These are phyloP conservation scores for Vitis rotundifolia DNA, from an alignment of 164 flowering plant species.

Conservation along the genomic window DNA sequence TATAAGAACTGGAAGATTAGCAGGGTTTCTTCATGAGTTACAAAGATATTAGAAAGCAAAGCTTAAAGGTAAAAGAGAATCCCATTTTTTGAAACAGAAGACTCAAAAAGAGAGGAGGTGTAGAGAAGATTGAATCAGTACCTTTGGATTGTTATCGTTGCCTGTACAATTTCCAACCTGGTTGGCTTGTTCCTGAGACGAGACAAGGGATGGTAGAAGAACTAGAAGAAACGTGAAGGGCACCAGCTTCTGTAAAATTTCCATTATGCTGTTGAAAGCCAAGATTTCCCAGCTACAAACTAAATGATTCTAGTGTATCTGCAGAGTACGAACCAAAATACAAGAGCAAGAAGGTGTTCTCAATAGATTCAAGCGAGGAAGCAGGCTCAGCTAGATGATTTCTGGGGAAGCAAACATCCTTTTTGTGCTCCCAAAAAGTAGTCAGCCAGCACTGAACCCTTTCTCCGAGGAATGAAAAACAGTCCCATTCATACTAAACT, in stretches of 20 bases:
- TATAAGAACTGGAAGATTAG: too few species aligned
- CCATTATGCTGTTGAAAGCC: conserved; percentile 1
- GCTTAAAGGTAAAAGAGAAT: too few species aligned
- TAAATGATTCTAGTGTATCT: too few species aligned
- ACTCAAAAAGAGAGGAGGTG: neutral
- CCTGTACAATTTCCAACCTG: conserved; percentile 1
- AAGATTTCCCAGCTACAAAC: too few species aligned
- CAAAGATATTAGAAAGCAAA: too few species aligned
- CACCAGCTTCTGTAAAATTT: conserved; percentile 13
- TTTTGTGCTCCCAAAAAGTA: neutral
- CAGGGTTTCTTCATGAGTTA: too few species aligned
- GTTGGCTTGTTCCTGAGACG: conserved; percentile 24
- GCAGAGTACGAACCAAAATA: too few species aligned
- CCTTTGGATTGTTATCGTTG: conserved; percentile 29
- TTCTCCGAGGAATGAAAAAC: neutral
- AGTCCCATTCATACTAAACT: neutral
- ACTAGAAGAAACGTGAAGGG: conserved; percentile 21
- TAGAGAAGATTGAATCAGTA: conserved; percentile 10
- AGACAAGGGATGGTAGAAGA: conserved; percentile 25
- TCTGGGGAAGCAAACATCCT: neutral
- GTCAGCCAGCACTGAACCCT: neutral
- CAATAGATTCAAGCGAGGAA: too few species aligned
- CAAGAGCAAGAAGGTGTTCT: too few species aligned
- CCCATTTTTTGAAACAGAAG: too few species aligned
- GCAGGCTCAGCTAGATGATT: too few species aligned